Conservation (phyloP, 345 rosid genomes). For the Ceriops tagal region DNA sequence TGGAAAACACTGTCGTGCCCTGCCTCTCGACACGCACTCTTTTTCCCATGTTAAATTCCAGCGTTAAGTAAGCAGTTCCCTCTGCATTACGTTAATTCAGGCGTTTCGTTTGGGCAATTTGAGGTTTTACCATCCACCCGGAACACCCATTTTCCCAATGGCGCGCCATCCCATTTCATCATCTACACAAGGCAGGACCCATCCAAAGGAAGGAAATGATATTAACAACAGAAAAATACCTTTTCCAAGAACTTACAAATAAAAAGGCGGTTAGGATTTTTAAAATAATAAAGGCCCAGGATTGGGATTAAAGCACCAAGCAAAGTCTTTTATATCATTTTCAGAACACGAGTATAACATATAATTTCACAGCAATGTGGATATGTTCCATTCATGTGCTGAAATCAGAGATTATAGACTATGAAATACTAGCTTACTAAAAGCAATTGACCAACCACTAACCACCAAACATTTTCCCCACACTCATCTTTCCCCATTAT, state of each 20-base stretch:
- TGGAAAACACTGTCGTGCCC: slow-evolving; percentile 8
- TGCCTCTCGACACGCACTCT: slow-evolving; percentile 5
- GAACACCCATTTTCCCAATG: too few relatives aligned
- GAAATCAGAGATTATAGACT: slow-evolving; percentile 39
- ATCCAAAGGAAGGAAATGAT: too few relatives aligned
- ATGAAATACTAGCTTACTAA: slow-evolving; percentile 13
- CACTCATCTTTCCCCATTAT: slow-evolving; percentile 17
- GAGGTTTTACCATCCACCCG: too few relatives aligned
- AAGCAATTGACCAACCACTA: slow-evolving; percentile 26
- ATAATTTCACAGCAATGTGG: slow-evolving; percentile 32
- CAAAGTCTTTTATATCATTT: slow-evolving; percentile 26
- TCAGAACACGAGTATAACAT: slow-evolving; percentile 31
- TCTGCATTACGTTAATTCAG: neutral
- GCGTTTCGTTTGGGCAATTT: neutral
- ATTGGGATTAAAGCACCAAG: neutral
- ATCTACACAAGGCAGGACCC: too few relatives aligned
- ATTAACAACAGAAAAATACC: too few relatives aligned
- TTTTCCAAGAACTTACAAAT: too few relatives aligned
- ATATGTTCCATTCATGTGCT: slow-evolving; percentile 22
- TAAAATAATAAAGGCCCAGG: too few relatives aligned
- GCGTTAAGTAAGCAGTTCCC: neutral
- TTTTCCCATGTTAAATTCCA: neutral
- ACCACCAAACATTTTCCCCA: slow-evolving; percentile 19
- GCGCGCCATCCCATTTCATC: too few relatives aligned
- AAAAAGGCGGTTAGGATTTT: too few relatives aligned